Evolutionary conservation across 2,329 filamentous ascomycete species (phyloP), one percentile per base, ranked within the genome.

Genomic region (Zymoseptoria brevis): DNA sequence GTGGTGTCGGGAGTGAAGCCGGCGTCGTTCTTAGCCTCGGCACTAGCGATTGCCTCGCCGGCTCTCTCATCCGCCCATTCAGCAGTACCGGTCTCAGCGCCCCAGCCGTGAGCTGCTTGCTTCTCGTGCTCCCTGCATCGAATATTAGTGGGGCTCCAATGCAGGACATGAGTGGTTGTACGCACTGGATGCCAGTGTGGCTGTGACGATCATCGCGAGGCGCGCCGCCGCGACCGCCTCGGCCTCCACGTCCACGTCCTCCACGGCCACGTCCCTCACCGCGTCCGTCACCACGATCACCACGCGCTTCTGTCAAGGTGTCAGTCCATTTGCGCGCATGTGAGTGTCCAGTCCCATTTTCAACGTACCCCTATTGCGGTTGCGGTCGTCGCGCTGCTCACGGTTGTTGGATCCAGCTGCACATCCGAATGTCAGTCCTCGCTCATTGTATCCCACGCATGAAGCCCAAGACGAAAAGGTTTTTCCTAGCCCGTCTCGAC

Each of bases 1-100:
- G 59, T 62, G 50, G 67, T 67, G 60, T 73, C 67, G 13, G 67
- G 61, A 4, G 61, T 60, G 57, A 67, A 69, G 50, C 66, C 68
- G 30, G 63, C 56, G 26, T 66, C 69, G 60, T 66, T 68, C 59
- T 69, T 68, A 24, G 58, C 64, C 52, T 69, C 66, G 48, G 68
- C 64, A 78, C 90, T 83, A 68, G 94, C 94, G 69, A 96, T 95
- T 69, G 85, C 87, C 76, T 95, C 91, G 69, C 88, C 94, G 69
- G 88, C 90, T 78, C 90, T 85, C 83, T 97, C 94, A 71, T 97
- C 94, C 73, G 88, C 88, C 79, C 88, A 86, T 79, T 95, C 90
- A 73, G 88, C 88, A 64, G 87, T 80, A 71, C 91, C 94, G 56
- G 67, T 88, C 69, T 83, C 82, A 72, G 84, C 87, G 70, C 93